Evolutionary conservation across 2,329 filamentous ascomycete genomes (phyloP).

Genomic region (Lomentospora prolificans): DNA sequence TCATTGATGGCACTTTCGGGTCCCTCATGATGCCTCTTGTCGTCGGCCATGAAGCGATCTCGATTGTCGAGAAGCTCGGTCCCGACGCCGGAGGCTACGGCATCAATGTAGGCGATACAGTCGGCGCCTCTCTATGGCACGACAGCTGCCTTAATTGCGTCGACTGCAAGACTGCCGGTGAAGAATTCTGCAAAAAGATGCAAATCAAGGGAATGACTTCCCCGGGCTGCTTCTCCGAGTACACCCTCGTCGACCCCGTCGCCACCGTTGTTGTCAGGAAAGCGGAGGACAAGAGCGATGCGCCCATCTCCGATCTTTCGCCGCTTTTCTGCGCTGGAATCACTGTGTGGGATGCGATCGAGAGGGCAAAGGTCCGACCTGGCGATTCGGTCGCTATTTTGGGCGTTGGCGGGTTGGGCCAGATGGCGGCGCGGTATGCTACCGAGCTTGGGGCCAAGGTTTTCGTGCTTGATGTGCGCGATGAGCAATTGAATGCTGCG

Average conservation of each 20-base stretch:
- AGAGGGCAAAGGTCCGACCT: constrained; percentile 14
- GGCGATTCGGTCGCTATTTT: constrained; percentile 34
- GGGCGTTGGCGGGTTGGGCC: constrained; percentile 40
- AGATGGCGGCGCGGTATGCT: constrained; percentile 51
- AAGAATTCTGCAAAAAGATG: constrained; percentile 52
- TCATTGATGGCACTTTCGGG: constrained; percentile 31
- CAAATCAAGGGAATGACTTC: background rate
- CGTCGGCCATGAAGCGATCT: constrained; percentile 15
- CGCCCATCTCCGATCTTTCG: background rate
- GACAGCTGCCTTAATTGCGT: constrained; percentile 65
- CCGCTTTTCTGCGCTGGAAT: constrained; percentile 14
- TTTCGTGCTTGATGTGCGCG: constrained; percentile 14
- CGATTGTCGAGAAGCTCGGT: constrained; percentile 50
- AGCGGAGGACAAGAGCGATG: background rate
- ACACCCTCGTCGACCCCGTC: background rate
- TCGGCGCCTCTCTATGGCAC: constrained; percentile 50
- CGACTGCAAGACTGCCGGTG: constrained; percentile 57
- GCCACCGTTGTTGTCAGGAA: background rate
- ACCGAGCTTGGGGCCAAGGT: constrained; percentile 46
- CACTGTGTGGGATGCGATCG: constrained; percentile 17
- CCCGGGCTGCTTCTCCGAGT: constrained; percentile 4
- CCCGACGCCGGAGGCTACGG: constrained; percentile 79
- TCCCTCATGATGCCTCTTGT: constrained; percentile 33
- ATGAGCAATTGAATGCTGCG: constrained; percentile 2
- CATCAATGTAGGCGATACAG: constrained; percentile 58